phyloP scores from a whole-genome alignment of 805 yeast genomes.

The Candida lessepsii region DNA sequence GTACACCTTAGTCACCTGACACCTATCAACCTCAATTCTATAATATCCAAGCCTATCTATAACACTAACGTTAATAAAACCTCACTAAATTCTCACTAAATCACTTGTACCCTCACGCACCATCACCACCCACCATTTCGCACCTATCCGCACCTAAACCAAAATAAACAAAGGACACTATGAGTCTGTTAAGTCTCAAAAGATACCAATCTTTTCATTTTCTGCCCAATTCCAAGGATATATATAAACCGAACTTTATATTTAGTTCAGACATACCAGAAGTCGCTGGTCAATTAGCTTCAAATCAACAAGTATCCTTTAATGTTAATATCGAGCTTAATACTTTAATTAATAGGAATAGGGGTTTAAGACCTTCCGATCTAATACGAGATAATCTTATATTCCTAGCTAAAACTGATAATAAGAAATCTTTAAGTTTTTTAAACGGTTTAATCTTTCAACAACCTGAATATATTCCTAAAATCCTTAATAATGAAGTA shows the following conservation, averaged over 20 bases:
- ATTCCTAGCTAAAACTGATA: constrained; percentile 27
- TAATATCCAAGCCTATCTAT: no score
- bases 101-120: no score
- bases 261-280: constrained; percentile 36
- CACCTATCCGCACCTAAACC: not conserved
- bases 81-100: no score
- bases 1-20: no score
- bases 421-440: constrained; percentile 2
- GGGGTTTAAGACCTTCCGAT: constrained; percentile 28
- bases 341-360: constrained; percentile 30
- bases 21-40: no score
- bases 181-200: constrained; percentile 15
- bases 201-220: constrained; percentile 16
- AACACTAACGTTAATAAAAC: no score
- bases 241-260: constrained; percentile 36
- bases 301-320: constrained; percentile 16
- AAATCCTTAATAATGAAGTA: constrained; percentile 22
- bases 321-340: constrained; percentile 36
- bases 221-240: constrained; percentile 21
- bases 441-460: constrained; percentile 7
- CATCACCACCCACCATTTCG: not conserved
- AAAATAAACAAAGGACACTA: constrained; percentile 9
- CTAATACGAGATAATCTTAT: constrained; percentile 34
- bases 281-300: constrained; percentile 15
- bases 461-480: constrained; percentile 5